Evolutionary conservation across 2,329 filamentous ascomycete species (phyloP).

Genomic region (Chaetomiaceae sp.): DNA sequence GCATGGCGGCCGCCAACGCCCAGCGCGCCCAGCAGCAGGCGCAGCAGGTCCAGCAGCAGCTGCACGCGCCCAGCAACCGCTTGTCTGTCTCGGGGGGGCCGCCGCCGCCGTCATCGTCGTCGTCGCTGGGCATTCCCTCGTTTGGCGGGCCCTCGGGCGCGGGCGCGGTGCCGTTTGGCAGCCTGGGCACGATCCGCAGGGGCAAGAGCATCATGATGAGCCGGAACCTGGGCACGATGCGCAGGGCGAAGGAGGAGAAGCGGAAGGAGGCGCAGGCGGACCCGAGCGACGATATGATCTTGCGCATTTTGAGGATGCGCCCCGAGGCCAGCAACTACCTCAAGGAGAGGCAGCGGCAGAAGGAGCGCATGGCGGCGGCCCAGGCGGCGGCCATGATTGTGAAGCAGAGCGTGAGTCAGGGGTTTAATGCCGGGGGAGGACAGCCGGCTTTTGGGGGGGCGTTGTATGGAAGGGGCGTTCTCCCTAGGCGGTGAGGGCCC

Average conservation of each 20-base stretch:
- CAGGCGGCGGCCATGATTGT: constrained; percentile 94
- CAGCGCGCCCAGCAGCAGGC: constrained; percentile 69
- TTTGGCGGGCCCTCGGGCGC: constrained; percentile 43
- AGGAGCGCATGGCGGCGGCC: constrained; percentile 84
- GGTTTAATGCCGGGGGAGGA: constrained; percentile 48
- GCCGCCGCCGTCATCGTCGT: constrained; percentile 34
- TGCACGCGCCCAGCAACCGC: constrained; percentile 48
- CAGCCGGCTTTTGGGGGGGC: constrained; percentile 36
- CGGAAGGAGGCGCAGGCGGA: constrained; percentile 92
- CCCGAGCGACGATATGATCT: constrained; percentile 95
- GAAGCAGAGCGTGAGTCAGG: constrained; percentile 71
- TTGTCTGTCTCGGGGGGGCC: constrained; percentile 65
- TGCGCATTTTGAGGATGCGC: constrained; percentile 90
- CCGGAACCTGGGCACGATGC: constrained; percentile 93
- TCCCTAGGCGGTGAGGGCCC: constrained; percentile 50
- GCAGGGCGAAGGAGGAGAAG: constrained; percentile 92
- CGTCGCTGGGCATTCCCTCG: constrained; percentile 40
- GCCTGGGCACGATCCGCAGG: constrained; percentile 62
- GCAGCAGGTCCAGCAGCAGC: constrained; percentile 50
- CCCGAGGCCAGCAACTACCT: constrained; percentile 85
- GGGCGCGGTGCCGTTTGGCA: constrained; percentile 52
- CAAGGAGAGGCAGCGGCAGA: constrained; percentile 85
- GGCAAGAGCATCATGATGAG: constrained; percentile 87
- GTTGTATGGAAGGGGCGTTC: constrained; percentile 41
- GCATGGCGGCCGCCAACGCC: constrained; percentile 85